Conservation (phyloP, 208 protist species). For the Leishmania gerbilli region DNA sequence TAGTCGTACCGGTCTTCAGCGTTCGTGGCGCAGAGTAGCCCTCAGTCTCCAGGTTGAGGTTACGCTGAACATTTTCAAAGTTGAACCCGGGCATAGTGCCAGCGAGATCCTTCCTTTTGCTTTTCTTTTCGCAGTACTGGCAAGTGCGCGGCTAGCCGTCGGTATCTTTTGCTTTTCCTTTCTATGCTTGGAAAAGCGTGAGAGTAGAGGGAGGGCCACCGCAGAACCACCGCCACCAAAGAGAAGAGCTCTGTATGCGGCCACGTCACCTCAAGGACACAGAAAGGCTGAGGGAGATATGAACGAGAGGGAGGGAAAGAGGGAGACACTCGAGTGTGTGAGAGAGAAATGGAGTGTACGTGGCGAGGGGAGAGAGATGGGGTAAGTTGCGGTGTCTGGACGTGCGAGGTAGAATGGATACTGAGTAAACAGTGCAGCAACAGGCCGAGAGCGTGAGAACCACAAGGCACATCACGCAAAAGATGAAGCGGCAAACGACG, state of each 20-base stretch:
- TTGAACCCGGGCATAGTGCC: constrained; percentile 87
- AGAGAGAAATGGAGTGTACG: background rate
- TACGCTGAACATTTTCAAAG: constrained; percentile 94
- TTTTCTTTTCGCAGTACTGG: background rate
- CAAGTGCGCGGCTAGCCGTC: background rate
- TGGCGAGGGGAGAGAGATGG: background rate
- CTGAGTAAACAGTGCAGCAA: background rate
- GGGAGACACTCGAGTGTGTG: background rate
- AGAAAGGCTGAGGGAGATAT: background rate
- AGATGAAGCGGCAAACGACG: background rate
- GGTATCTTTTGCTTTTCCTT: constrained; percentile 13
- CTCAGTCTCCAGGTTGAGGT: constrained; percentile 83
- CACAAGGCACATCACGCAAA: background rate
- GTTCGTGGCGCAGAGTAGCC: constrained; percentile 74
- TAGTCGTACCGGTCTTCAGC: constrained; percentile 99
- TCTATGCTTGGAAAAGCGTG: constrained; percentile 12
- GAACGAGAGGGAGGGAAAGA: background rate
- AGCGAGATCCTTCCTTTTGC: background rate
- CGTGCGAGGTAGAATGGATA: background rate
- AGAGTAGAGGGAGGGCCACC: background rate
- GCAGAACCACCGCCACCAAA: constrained; percentile 6
- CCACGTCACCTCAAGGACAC: background rate
- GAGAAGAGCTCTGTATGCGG: background rate
- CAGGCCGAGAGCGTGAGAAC: background rate
- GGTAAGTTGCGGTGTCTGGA: background rate